phyloP scores from a whole-genome alignment of 306 rosid genomes.

The Vicia sativa region DNA sequence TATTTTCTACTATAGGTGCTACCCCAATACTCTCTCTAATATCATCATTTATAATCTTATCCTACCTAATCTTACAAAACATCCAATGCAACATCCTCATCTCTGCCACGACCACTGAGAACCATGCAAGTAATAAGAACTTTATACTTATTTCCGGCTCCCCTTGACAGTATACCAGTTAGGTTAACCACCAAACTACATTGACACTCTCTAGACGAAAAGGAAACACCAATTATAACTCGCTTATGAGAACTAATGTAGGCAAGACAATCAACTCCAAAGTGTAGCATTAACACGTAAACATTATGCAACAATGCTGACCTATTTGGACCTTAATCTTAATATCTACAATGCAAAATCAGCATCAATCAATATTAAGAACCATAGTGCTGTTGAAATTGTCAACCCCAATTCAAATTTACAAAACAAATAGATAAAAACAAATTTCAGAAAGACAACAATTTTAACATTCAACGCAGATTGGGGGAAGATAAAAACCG shows the following conservation, averaged over 20 bases:
- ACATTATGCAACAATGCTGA: neutral
- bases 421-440: neutral
- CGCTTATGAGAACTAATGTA: neutral
- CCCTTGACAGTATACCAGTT: neutral
- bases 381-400: neutral
- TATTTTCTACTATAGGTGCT: no score
- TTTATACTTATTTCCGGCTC: neutral
- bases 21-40: no score
- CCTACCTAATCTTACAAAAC: no score
- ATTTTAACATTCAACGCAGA: neutral
- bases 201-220: neutral
- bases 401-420: neutral
- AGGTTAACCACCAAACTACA: neutral
- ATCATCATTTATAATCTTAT: no score
- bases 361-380: neutral
- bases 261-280: neutral
- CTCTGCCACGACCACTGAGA: no score
- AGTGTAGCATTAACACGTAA: constrained; percentile 1
- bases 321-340: neutral
- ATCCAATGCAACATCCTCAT: no score
- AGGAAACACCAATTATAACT: neutral
- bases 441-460: neutral
- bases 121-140: neutral
- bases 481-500: constrained; percentile 3
- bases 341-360: constrained; percentile 13